Evolutionary conservation across 345 rosid species (phyloP).

Genomic region (Heritiera littoralis): DNA sequence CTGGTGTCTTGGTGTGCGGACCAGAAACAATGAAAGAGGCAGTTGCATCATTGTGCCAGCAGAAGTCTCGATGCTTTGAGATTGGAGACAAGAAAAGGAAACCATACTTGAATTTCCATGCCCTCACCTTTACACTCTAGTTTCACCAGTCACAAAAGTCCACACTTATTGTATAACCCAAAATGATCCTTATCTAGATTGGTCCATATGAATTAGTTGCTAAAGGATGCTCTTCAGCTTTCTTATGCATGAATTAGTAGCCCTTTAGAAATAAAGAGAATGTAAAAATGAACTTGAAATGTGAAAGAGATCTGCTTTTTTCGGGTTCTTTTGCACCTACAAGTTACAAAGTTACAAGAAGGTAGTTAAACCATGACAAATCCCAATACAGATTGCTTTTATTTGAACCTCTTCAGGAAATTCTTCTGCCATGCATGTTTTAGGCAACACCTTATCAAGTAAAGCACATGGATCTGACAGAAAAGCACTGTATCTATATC

Average conservation of each 20-base stretch:
- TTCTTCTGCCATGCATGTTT: no score
- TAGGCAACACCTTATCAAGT: neutral
- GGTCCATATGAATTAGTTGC: neutral
- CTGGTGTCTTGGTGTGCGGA: conserved; percentile 83
- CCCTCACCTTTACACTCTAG: conserved; percentile 63
- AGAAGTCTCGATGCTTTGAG: conserved; percentile 31
- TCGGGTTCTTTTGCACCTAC: neutral
- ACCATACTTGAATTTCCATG: conserved; percentile 49
- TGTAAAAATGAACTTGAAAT: neutral
- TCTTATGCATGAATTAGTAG: neutral
- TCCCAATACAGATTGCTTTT: no score
- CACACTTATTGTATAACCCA: neutral
- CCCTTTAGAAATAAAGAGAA: neutral
- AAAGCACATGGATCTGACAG: neutral
- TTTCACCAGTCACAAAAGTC: neutral
- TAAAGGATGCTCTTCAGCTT: neutral
- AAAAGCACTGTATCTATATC: neutral
- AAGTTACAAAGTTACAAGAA: no score
- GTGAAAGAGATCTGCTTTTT: neutral
- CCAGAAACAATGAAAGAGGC: conserved; percentile 70
- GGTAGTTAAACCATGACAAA: no score
- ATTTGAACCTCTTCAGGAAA: no score
- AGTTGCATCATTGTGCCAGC: conserved; percentile 54
- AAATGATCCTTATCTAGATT: neutral
- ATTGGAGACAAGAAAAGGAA: conserved; percentile 31